Percentiles rank a stretch among this genome's conserved stretches.
Conservation (phyloP, 2,329 filamentous ascomycete genomes). For the Colletotrichum tofieldiae region DNA sequence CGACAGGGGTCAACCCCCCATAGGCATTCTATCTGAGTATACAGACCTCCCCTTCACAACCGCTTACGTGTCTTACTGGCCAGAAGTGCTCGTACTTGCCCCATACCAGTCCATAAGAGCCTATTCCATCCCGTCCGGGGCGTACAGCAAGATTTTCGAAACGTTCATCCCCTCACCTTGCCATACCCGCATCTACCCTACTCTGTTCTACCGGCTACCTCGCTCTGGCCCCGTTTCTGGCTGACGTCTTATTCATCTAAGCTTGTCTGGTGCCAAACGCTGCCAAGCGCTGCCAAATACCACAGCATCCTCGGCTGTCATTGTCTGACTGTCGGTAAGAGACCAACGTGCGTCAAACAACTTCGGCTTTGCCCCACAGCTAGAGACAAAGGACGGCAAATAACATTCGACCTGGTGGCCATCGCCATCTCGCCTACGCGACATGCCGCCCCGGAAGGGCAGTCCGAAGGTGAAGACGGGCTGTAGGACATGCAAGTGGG, state of each 20-base stretch:
- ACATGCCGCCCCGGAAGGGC: conserved; percentile 38
- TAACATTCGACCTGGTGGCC: not conserved
- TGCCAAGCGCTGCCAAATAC: conserved; percentile 5
- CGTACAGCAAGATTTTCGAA: conserved; percentile 16
- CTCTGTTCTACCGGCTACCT: not conserved
- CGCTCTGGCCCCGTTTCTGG: conserved; percentile 30
- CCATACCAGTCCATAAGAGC: conserved; percentile 18
- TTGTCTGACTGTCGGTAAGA: not conserved
- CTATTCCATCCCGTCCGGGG: not conserved
- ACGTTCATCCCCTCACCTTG: not conserved
- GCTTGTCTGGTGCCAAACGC: conserved; percentile 8
- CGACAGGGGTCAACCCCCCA: conserved; percentile 19
- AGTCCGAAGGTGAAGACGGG: conserved; percentile 61
- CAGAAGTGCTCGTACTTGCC: conserved; percentile 26
- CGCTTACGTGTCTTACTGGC: conserved; percentile 33
- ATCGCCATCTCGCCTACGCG: not conserved
- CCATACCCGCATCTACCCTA: not conserved
- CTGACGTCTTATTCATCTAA: conserved; percentile 25
- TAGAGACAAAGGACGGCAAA: not conserved
- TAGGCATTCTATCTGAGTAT: conserved; percentile 6
- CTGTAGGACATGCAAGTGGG: conserved; percentile 70
- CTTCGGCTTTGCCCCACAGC: conserved; percentile 12
- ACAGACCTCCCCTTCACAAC: not conserved
- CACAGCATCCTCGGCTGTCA: not conserved
- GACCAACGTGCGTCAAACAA: not conserved